A percentile compares a stretch with the other conserved stretches of the same genome.
These are phyloP conservation scores for Trametes elegans DNA, from an alignment of 768 basidiomycete genomes.

Conservation along the genomic window DNA sequence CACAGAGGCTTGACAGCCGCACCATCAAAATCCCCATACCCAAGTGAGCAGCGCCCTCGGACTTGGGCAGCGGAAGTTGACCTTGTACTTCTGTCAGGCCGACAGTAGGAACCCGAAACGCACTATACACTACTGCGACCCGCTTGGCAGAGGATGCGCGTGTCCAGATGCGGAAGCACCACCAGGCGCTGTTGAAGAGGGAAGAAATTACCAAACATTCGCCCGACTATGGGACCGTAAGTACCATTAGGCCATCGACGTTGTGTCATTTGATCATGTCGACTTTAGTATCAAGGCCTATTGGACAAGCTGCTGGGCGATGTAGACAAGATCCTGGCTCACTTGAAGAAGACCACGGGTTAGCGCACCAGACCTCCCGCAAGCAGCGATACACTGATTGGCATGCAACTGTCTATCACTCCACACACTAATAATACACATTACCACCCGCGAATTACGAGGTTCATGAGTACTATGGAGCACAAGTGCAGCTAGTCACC, in stretches of 20 bases:
- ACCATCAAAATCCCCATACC: slow-evolving; percentile 82
- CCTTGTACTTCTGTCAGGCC: slow-evolving; percentile 44
- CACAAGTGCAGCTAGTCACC: no score
- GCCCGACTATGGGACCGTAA: slow-evolving; percentile 66
- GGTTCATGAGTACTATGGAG: no score
- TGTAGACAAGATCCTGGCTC: slow-evolving; percentile 62
- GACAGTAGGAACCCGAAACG: slow-evolving; percentile 68
- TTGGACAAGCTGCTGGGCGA: slow-evolving; percentile 60
- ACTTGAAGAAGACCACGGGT: slow-evolving; percentile 57
- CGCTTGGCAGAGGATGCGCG: slow-evolving; percentile 75
- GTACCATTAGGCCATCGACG: slow-evolving; percentile 18
- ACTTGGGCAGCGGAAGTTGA: background rate
- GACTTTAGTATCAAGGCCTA: slow-evolving; percentile 68
- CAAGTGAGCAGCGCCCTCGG: slow-evolving; percentile 46
- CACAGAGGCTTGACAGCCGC: slow-evolving; percentile 65
- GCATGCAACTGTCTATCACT: no score
- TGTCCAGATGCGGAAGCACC: slow-evolving; percentile 71
- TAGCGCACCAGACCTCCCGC: no score
- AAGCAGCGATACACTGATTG: no score
- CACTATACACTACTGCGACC: slow-evolving; percentile 51
- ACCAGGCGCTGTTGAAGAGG: slow-evolving; percentile 62
- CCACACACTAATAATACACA: no score
- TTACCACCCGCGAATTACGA: no score
- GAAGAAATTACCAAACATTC: slow-evolving; percentile 70
- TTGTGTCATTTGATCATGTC: background rate